Evolutionary conservation across 345 rosid genomes (phyloP).

Genomic region (Leavenworthia alabamica): DNA sequence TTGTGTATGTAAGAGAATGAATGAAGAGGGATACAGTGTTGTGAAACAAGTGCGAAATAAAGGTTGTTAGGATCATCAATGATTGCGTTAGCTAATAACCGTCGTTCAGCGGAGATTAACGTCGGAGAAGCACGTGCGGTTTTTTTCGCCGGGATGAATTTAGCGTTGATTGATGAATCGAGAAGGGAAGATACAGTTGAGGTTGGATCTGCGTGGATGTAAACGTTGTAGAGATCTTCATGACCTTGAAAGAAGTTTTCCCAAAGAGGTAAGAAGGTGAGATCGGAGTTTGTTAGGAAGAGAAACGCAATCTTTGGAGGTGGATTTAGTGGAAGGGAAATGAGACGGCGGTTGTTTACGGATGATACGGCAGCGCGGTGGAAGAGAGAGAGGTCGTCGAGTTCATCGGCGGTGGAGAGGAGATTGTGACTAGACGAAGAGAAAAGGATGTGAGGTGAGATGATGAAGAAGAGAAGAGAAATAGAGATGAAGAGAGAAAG

Average conservation of each 20-base stretch:
- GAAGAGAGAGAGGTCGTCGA: constrained; percentile 62
- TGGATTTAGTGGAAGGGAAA: constrained; percentile 38
- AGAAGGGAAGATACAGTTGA: constrained; percentile 19
- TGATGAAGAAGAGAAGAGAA: constrained; percentile 39
- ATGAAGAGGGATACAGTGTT: constrained; percentile 79
- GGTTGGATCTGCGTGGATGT: constrained; percentile 73
- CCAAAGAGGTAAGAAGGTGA: constrained; percentile 71
- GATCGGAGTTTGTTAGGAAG: constrained; percentile 84
- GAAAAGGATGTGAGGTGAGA: constrained; percentile 45
- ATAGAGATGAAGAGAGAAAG: constrained; percentile 51
- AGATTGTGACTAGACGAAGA: constrained; percentile 40
- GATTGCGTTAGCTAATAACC: constrained; percentile 67
- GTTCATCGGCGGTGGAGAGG: constrained; percentile 38
- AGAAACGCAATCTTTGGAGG: constrained; percentile 81
- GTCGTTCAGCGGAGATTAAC: constrained; percentile 63
- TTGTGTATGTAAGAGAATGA: constrained; percentile 56
- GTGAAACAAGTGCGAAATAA: constrained; percentile 78
- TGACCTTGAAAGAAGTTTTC: constrained; percentile 58
- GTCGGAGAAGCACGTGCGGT: constrained; percentile 69
- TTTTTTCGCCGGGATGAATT: constrained; percentile 49
- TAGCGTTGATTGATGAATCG: constrained; percentile 35
- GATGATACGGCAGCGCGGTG: constrained; percentile 40
- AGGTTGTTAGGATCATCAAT: constrained; percentile 72
- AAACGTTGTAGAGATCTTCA: constrained; percentile 50
- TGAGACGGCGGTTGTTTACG: constrained; percentile 20